phyloP scores from a whole-genome alignment of 805 yeast genomes.

The Candida endomychidarum region DNA sequence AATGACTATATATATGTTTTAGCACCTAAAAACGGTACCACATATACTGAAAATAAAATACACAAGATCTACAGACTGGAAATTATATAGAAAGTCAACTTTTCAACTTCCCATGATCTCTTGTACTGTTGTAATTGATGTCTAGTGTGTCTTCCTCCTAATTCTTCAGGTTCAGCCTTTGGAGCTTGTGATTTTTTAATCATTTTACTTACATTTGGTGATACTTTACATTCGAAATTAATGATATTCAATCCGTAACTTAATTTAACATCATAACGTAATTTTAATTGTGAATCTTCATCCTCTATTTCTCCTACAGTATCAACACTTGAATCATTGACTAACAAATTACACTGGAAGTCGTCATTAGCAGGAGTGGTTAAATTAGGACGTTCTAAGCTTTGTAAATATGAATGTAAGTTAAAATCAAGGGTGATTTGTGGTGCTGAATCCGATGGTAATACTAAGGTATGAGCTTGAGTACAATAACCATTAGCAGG shows the following conservation, averaged over 20 bases:
- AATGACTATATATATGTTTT: too few relatives aligned
- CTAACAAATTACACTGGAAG: constrained; percentile 38
- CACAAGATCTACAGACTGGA: constrained; percentile 18
- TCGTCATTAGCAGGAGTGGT: constrained; percentile 38
- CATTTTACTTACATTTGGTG: constrained; percentile 38
- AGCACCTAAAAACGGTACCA: too few relatives aligned
- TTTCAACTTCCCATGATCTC: constrained; percentile 47
- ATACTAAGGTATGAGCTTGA: constrained; percentile 36
- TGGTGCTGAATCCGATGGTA: constrained; percentile 39
- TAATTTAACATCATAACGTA: constrained; percentile 40
- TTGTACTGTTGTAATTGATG: constrained; percentile 46
- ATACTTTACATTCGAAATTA: constrained; percentile 41
- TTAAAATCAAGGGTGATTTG: constrained; percentile 33
- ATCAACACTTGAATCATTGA: constrained; percentile 41
- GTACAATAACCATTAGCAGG: constrained; percentile 40
- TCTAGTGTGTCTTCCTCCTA: constrained; percentile 44
- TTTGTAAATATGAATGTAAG: constrained; percentile 34
- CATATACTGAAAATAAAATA: too few relatives aligned
- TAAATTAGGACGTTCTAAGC: constrained; percentile 31
- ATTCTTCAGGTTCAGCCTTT: constrained; percentile 25
- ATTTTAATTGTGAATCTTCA: constrained; percentile 22
- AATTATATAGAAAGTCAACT: constrained; percentile 32
- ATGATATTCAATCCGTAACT: constrained; percentile 41
- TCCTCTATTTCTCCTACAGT: constrained; percentile 30
- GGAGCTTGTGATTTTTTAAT: constrained; percentile 26